Evolutionary conservation across 2,329 filamentous ascomycete genomes (phyloP), one percentile per base, ranked within the genome.

Genomic region (Ophiostoma perfectum): DNA sequence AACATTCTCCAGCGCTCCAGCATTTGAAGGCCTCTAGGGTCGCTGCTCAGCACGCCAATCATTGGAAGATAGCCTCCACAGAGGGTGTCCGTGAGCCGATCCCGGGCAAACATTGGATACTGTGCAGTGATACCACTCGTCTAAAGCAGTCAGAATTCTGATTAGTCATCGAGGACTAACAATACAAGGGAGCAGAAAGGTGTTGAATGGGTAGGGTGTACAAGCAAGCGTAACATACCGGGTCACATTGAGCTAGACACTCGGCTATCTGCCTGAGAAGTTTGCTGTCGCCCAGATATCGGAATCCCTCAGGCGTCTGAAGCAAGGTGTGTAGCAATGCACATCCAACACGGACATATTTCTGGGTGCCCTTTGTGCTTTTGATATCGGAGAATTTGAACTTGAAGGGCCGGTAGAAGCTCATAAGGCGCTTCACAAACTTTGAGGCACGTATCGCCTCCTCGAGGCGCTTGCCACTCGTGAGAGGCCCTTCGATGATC

Each of bases 1-100:
- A 97, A 93, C 84, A 99, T 96, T 74, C 93, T 92, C 94, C 95
- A 98, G 74, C 92, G 84, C 77, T 98, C 94, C 75, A 99, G 86
- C 80, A 99, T 94, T 70, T 90, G 88, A 38, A 98, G 83, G 0
- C 95, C 95, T 73, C 90, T 91, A 0, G 85, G 81, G 74, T 97
- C 92, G 67, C 89, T 89, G 73, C 90, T 98, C 69, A 99, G 80
- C 11, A 92, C 88, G 7, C 95, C 96, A 1, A 99, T 81, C 82
- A 99, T 92, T 14, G 93, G 87, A 77, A 99, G 97, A 77, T 99
- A 99, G 11, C 96, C 96, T 16, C 91, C 89, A 71, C 92, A 95
- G 6, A 99, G 83, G 0, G 92, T 97, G 73, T 96, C 93, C 2
- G 88, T 85, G 72, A 99, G 88, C 60, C 93, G 87, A 70, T 94